A percentile compares a stretch with the other conserved stretches of the same genome.
phyloP scores from a whole-genome alignment of 495 filamentous ascomycete species.

The Hyaloscypha variabilis region DNA sequence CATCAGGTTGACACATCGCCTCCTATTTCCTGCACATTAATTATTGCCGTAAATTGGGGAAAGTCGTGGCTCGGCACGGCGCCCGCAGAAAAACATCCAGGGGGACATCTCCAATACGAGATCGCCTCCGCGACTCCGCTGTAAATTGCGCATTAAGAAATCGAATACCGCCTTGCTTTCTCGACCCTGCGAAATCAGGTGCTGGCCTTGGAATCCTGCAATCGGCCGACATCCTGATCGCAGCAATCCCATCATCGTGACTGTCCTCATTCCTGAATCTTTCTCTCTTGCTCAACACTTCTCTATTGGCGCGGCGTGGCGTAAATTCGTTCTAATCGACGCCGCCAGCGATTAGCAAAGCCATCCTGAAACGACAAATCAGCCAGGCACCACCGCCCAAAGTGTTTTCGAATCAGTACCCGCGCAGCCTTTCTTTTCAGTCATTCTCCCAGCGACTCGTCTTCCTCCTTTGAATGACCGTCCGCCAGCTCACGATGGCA shows the following conservation, averaged over 20 bases:
- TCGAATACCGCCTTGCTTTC: not conserved
- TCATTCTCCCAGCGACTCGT: constrained; percentile 1
- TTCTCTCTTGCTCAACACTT: not conserved
- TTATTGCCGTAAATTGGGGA: not conserved
- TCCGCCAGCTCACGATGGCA: constrained; percentile 20
- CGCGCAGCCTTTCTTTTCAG: not conserved
- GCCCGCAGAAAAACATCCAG: not conserved
- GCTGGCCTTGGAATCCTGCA: not conserved
- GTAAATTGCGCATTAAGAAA: not conserved
- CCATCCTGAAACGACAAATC: not conserved
- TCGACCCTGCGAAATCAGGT: not conserved
- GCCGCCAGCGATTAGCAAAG: not conserved
- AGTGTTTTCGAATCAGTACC: not conserved
- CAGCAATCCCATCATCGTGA: not conserved
- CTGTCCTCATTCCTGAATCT: not conserved
- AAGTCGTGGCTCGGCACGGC: not conserved
- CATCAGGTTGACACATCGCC: not conserved
- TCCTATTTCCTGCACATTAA: not conserved
- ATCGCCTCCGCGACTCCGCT: not conserved
- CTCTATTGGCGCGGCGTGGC: constrained; percentile 7
- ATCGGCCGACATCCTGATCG: not conserved
- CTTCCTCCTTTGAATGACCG: constrained; percentile 8
- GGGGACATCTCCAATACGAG: not conserved
- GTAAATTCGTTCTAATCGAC: not conserved
- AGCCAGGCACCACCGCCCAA: not conserved